phyloP scores from a whole-genome alignment of 140 eudicot species.

The Eryngium alpinum region DNA sequence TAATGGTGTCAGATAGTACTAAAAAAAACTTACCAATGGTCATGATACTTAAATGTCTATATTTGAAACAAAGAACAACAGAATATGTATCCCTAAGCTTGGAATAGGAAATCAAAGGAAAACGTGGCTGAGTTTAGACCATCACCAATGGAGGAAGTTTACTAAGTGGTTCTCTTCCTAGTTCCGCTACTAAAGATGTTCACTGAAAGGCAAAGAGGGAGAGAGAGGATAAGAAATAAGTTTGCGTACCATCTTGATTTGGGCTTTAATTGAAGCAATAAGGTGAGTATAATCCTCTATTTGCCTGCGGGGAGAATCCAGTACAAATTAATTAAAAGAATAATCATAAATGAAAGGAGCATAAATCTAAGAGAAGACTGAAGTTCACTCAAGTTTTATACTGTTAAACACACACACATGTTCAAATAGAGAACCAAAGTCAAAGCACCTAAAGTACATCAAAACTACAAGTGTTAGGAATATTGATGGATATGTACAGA shows the following conservation, averaged over 20 bases:
- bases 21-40: not conserved
- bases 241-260: constrained; percentile 87
- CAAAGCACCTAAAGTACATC: not conserved
- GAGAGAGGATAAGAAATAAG: not conserved
- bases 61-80: not conserved
- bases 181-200: not conserved
- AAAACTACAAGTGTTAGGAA: not conserved
- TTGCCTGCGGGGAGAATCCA: constrained; percentile 45
- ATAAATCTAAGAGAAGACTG: too few species aligned
- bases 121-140: not conserved
- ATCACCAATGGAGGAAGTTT: not conserved
- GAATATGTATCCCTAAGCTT: not conserved
- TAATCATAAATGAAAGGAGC: too few species aligned
- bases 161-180: not conserved
- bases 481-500: not conserved
- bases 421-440: not conserved
- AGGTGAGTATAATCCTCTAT: constrained; percentile 74
- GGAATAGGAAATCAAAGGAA: not conserved
- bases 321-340: not conserved
- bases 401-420: not conserved
- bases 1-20: not conserved
- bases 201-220: not conserved
- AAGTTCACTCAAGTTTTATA: too few species aligned
- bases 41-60: not conserved
- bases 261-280: constrained; percentile 85